Percentiles rank a stretch among this genome's conserved stretches.
These are phyloP conservation scores for Phytophthora sansomeana DNA, from an alignment of 352 stramenopile genomes.

Conservation along the genomic window DNA sequence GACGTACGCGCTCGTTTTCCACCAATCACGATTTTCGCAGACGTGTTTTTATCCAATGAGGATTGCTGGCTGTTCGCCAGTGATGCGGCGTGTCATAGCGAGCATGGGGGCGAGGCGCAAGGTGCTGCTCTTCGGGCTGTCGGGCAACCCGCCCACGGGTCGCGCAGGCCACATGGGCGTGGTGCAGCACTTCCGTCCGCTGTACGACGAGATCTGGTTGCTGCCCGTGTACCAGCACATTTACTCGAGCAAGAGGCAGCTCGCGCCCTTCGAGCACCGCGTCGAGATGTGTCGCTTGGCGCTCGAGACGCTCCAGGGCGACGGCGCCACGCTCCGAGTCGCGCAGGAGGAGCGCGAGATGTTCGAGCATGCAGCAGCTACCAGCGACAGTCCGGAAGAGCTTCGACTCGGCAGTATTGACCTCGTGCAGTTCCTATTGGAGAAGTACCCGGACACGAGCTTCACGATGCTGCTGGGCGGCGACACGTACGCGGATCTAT, in stretches of 20 bases:
- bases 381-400: slow-evolving; percentile 34
- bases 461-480: slow-evolving; percentile 85
- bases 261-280: slow-evolving; percentile 81
- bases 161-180: slow-evolving; percentile 82
- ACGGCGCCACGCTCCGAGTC: slow-evolving; percentile 53
- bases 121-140: slow-evolving; percentile 87
- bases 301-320: slow-evolving; percentile 41
- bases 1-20: slow-evolving; percentile 16
- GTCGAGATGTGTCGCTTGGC: slow-evolving; percentile 77
- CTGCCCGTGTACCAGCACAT: slow-evolving; percentile 92
- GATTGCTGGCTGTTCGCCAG: not conserved
- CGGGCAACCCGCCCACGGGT: slow-evolving; percentile 85
- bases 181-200: slow-evolving; percentile 59
- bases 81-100: slow-evolving; percentile 13
- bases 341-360: slow-evolving; percentile 75
- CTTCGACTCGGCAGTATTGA: slow-evolving; percentile 80
- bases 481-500: slow-evolving; percentile 87
- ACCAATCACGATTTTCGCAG: not conserved
- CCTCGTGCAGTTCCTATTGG: slow-evolving; percentile 60
- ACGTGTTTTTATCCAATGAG: slow-evolving; percentile 29
- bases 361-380: slow-evolving; percentile 49
- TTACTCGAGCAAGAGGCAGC: slow-evolving; percentile 78
- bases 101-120: slow-evolving; percentile 30
- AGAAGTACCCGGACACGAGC: slow-evolving; percentile 50
- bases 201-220: slow-evolving; percentile 91